Evolutionary conservation across 306 rosid species (phyloP).

Genomic region (Prunus persica): Prunus_persica_NCBIv2 NC_034014.1:19508501-19509000

Average conservation of each 20-base stretch:
- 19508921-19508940: constrained; percentile 61
- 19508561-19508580: background rate
- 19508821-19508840: background rate
- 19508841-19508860: background rate
- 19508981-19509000: constrained; percentile 65
- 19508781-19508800: background rate
- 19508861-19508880: background rate
- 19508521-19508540: constrained; percentile 89
- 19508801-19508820: background rate
- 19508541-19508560: background rate
- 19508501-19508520: constrained; percentile 79
- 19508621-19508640: background rate
- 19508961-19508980: constrained; percentile 76
- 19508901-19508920: constrained; percentile 6
- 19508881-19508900: background rate
- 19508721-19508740: constrained; percentile 78
- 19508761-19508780: constrained; percentile 8
- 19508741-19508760: constrained; percentile 93
- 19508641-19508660: background rate
- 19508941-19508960: constrained; percentile 84
- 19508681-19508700: constrained; percentile 86
- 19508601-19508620: constrained; percentile 2
- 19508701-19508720: constrained; percentile 94
- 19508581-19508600: background rate
- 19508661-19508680: constrained; percentile 54